Conservation (phyloP, 768 basidiomycete genomes). For the Boletus rufocinnamomeus region DNA sequence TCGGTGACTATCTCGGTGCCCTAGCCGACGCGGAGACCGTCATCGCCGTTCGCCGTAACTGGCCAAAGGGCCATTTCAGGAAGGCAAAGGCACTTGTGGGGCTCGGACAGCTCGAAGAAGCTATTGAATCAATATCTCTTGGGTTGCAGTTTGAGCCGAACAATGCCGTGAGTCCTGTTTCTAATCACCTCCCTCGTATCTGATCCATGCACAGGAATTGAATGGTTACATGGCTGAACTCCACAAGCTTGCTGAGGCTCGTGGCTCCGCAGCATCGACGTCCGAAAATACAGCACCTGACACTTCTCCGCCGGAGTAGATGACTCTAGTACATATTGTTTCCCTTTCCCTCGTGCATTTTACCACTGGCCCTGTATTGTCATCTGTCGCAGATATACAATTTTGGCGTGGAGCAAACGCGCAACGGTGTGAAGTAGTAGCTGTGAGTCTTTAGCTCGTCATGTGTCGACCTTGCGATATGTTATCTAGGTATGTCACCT, state of each 20-base stretch:
- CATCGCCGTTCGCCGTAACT: slow-evolving; percentile 77
- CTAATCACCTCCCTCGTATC: neutral
- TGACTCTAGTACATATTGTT: neutral
- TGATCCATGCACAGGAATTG: slow-evolving; percentile 30
- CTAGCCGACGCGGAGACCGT: slow-evolving; percentile 91
- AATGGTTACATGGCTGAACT: slow-evolving; percentile 36
- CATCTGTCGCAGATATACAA: slow-evolving; percentile 3
- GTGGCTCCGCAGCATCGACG: slow-evolving; percentile 2
- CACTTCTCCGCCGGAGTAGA: slow-evolving; percentile 16
- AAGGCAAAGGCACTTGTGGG: slow-evolving; percentile 87
- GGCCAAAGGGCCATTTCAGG: slow-evolving; percentile 96
- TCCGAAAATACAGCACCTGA: slow-evolving; percentile 2
- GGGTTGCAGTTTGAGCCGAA: slow-evolving; percentile 85
- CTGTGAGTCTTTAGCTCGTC: neutral
- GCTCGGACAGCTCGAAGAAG: slow-evolving; percentile 68
- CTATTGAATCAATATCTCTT: slow-evolving; percentile 76
- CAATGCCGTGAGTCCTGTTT: slow-evolving; percentile 46
- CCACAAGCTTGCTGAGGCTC: slow-evolving; percentile 25
- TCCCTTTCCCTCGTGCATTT: neutral
- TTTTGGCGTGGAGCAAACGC: neutral
- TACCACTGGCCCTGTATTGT: slow-evolving; percentile 11
- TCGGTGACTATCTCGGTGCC: slow-evolving; percentile 73
- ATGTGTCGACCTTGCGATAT: neutral
- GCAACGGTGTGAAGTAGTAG: neutral
- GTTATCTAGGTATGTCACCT: neutral